These are phyloP conservation scores for Penicillium sp. DNA, from an alignment of 2,329 filamentous ascomycete genomes.

Conservation along the genomic window DNA sequence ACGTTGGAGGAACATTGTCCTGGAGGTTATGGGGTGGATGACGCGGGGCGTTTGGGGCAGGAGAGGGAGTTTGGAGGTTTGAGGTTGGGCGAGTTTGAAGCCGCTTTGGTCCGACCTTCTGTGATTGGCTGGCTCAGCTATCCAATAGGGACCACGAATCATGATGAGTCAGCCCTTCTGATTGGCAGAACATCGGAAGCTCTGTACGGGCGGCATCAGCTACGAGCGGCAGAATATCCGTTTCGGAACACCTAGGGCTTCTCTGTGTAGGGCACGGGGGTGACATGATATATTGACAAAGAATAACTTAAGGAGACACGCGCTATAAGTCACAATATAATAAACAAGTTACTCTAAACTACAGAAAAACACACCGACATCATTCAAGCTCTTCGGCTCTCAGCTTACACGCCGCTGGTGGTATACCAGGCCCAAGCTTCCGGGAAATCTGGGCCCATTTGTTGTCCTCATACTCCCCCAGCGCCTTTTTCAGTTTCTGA, in stretches of 20 bases:
- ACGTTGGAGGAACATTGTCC: constrained; percentile 50
- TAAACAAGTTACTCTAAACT: neutral
- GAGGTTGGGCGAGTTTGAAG: constrained; percentile 40
- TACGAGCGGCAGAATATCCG: constrained; percentile 11
- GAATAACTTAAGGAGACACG: neutral
- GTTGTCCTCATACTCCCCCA: constrained; percentile 55
- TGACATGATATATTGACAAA: neutral
- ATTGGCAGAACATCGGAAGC: constrained; percentile 11
- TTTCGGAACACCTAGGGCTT: constrained; percentile 21
- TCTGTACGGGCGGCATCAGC: constrained; percentile 3
- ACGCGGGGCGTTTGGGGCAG: constrained; percentile 29
- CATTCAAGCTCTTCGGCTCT: constrained; percentile 55
- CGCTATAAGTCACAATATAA: neutral
- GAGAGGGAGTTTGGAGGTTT: constrained; percentile 34
- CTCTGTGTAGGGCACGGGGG: constrained; percentile 11
- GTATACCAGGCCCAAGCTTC: constrained; percentile 88
- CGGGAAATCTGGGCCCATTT: constrained; percentile 90
- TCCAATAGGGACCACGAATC: constrained; percentile 10
- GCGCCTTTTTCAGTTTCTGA: constrained; percentile 39
- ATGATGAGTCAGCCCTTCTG: constrained; percentile 17
- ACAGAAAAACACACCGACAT: neutral
- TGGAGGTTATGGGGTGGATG: constrained; percentile 22
- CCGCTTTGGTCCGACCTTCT: constrained; percentile 36
- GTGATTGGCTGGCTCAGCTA: constrained; percentile 17
- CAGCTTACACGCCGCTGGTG: constrained; percentile 80